Conservation (phyloP, 495 filamentous ascomycete genomes). For the Aspergillus leporis region DNA sequence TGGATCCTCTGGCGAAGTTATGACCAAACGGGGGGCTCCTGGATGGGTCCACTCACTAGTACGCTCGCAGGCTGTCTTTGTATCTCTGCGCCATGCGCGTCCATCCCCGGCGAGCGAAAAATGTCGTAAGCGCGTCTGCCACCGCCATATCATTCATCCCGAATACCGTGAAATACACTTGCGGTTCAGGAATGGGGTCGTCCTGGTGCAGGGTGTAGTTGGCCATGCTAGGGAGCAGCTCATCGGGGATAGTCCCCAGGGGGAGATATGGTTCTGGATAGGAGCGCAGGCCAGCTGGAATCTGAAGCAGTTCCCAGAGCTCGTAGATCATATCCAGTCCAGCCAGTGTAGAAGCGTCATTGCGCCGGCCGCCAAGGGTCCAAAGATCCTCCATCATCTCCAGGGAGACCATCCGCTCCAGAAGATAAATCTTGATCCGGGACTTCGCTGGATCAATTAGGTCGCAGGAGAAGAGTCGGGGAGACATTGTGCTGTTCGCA, state of each 20-base stretch:
- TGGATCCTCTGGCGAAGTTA: too few relatives aligned
- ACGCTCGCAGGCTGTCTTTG: slow-evolving; percentile 7
- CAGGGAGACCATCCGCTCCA: neutral
- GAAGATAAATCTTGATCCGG: slow-evolving; percentile 7
- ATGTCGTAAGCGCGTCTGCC: slow-evolving; percentile 11
- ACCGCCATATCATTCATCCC: slow-evolving; percentile 15
- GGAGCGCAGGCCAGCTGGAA: neutral
- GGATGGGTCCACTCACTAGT: slow-evolving; percentile 10
- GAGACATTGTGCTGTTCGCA: slow-evolving; percentile 1
- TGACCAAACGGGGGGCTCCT: neutral
- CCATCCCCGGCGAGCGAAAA: slow-evolving; percentile 14
- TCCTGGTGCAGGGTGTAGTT: slow-evolving; percentile 4
- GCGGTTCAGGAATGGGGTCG: slow-evolving; percentile 8
- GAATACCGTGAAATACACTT: slow-evolving; percentile 18
- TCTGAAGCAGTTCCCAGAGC: slow-evolving; percentile 18
- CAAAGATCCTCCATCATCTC: neutral
- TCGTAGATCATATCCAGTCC: slow-evolving; percentile 3
- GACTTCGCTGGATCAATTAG: slow-evolving; percentile 8
- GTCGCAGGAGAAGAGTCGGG: slow-evolving; percentile 20
- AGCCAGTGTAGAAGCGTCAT: neutral
- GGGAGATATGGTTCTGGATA: neutral
- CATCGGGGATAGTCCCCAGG: neutral
- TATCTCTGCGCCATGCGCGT: slow-evolving; percentile 7
- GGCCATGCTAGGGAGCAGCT: neutral
- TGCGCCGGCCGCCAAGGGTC: slow-evolving; percentile 7